Base-by-base conservation (phyloP, 139 green algal genomes). In the Astrephomene gubernaculifera region DNA sequence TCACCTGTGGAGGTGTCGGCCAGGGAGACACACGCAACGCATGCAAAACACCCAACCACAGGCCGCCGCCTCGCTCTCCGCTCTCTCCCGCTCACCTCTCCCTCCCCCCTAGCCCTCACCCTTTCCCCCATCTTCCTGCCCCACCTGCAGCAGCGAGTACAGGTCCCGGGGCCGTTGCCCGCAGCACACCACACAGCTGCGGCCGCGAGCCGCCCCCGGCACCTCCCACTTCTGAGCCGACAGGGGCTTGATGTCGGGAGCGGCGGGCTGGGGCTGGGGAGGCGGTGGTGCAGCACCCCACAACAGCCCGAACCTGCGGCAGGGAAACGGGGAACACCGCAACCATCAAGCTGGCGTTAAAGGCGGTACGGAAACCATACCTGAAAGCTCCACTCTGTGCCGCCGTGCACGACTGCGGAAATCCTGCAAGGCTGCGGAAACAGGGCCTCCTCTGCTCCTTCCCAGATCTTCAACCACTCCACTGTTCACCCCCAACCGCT, bases 181-280 rank as follows among this genome's bases (percentile, higher is more conserved):
- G 45, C 90, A 73, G 85, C 87, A 92, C 22, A 91, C 9, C 43
- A 36, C 63, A 43, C 78, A 52, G 31, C 27, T 75, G 43, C 41
- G 81, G 86, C 52, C 79, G 44, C 41, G 87, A 52, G 12, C 86
- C 65, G 45, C 73, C 1, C 65, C 65, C 4, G 88, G 88, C 54
- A 95, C 64, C 54, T 90, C 68, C 84, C 87, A 95, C 24, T 92
- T 91, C 36, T 88, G 87, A 52, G 70, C 70, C 1, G 69, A 63
- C 8, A 86, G 71, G 1, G 83, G 84, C 27, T 60, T 71, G 21
- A 82, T 52, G 35, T 81, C 64, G 67, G 65, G 78, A 21, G 61
- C 78, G 25, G 78, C 24, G 41, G 63, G n/a, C n/a, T n/a, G n/a
- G 31, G 0, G 49, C 52, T 31, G 63, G 38, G 33, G 68, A 14